Conservation (phyloP, 169 alveolate genomes). For the Plasmodium gonderi region DNA sequence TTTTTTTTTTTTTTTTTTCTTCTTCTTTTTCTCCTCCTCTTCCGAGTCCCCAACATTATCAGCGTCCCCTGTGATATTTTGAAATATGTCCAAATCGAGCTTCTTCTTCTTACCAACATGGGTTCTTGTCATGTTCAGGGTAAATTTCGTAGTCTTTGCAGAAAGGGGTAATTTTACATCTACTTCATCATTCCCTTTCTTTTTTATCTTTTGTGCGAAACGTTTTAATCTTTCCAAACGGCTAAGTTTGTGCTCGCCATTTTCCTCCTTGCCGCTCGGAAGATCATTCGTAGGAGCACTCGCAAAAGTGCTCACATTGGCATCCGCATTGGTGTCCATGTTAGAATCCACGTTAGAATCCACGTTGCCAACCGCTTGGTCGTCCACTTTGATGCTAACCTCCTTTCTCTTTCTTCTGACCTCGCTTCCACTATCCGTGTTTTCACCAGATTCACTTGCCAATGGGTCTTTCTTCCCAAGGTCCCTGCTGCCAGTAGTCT, state of each 20-base stretch:
- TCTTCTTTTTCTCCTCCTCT: neutral
- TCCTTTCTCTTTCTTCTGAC: neutral
- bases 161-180: neutral
- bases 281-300: too few relatives aligned
- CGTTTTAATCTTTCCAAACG: constrained; percentile 40
- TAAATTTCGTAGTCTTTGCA: constrained; percentile 13
- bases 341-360: constrained; percentile 44
- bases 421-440: neutral
- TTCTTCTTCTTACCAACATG: neutral
- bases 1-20: neutral
- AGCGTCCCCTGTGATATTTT: neutral
- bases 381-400: neutral
- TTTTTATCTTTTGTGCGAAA: constrained; percentile 36
- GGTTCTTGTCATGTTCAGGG: neutral
- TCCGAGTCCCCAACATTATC: neutral
- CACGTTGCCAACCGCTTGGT: neutral
- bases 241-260: constrained; percentile 5
- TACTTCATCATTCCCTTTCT: neutral
- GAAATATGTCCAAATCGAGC: neutral
- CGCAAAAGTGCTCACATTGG: too few relatives aligned
- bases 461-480: too few relatives aligned
- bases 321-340: too few relatives aligned
- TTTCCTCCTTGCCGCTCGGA: neutral
- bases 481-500: too few relatives aligned
- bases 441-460: neutral